phyloP scores from a whole-genome alignment of 768 basidiomycete genomes.

The Phaeotremella skinneri region DNA sequence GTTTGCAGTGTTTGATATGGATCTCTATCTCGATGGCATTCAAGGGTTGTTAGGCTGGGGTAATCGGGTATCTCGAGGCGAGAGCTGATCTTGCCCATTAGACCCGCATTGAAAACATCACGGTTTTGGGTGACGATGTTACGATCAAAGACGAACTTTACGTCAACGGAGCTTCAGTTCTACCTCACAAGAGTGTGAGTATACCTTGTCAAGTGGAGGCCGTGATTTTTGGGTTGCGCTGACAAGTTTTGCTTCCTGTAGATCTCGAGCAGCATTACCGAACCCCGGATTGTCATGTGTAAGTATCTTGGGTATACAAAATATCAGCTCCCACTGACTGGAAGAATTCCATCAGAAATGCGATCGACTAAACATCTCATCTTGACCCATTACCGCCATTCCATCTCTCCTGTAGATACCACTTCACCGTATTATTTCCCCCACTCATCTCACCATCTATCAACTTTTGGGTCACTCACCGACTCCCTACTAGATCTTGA shows the following conservation, averaged over 20 bases:
- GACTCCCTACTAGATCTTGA: too few relatives aligned
- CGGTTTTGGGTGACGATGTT: conserved; percentile 56
- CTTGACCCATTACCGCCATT: too few relatives aligned
- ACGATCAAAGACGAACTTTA: conserved; percentile 56
- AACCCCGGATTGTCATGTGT: conserved; percentile 52
- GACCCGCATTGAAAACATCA: conserved; percentile 53
- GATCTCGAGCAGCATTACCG: conserved; percentile 52
- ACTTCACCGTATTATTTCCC: too few relatives aligned
- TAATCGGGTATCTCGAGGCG: too few relatives aligned
- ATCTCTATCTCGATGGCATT: neutral
- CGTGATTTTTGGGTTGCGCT: neutral
- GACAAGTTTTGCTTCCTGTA: conserved; percentile 8
- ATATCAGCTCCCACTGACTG: neutral
- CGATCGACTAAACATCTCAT: too few relatives aligned
- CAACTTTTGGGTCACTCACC: too few relatives aligned
- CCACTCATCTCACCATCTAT: too few relatives aligned
- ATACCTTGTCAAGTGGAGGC: neutral
- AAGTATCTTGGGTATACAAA: conserved; percentile 18
- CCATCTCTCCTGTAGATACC: too few relatives aligned
- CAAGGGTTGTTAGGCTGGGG: neutral
- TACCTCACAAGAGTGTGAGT: conserved; percentile 53
- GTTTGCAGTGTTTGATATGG: conserved; percentile 3
- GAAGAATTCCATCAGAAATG: neutral
- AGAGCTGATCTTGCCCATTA: conserved; percentile 5
- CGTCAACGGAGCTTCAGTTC: conserved; percentile 54